Percentiles rank a stretch among this genome's conserved stretches.
phyloP scores from a whole-genome alignment of 2,329 filamentous ascomycete genomes.

The Botrytis tulipae region DNA sequence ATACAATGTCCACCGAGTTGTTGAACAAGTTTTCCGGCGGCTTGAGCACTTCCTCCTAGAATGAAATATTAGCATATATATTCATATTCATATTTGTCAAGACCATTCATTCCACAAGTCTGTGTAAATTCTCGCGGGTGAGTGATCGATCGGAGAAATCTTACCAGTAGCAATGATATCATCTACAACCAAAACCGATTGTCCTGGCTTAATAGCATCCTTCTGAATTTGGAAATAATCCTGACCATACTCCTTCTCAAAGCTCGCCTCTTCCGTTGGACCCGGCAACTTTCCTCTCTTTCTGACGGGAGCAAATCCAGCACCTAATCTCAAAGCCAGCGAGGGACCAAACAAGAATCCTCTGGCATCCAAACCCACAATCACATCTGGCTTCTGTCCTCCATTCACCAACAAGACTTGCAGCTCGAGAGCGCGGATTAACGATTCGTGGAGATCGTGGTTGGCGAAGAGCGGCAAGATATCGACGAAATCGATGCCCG shows the following conservation, averaged over 20 bases:
- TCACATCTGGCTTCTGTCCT: conserved; percentile 71
- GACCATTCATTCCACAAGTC: background rate
- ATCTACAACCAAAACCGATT: conserved; percentile 90
- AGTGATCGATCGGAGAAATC: conserved; percentile 34
- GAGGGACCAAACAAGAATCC: conserved; percentile 94
- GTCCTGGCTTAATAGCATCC: conserved; percentile 77
- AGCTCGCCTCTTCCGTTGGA: conserved; percentile 78
- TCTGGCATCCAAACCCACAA: conserved; percentile 89
- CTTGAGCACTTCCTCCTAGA: conserved; percentile 83
- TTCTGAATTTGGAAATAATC: conserved; percentile 96
- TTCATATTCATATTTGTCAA: background rate
- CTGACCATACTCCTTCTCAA: conserved; percentile 92
- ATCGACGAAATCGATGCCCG: conserved; percentile 94
- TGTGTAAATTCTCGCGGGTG: background rate
- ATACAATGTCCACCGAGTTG: conserved; percentile 83
- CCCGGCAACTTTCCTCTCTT: conserved; percentile 97
- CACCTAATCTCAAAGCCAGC: conserved; percentile 77
- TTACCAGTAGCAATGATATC: conserved; percentile 98
- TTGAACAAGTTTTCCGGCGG: conserved; percentile 81
- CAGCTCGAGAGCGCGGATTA: conserved; percentile 82
- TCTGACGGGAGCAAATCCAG: conserved; percentile 75
- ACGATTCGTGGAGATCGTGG: conserved; percentile 67
- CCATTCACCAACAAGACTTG: conserved; percentile 67
- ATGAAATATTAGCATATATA: conserved; percentile 18
- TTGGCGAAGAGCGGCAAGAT: conserved; percentile 95